phyloP scores from a whole-genome alignment of 2,329 filamentous ascomycete species.

The Calonectria montana region DNA sequence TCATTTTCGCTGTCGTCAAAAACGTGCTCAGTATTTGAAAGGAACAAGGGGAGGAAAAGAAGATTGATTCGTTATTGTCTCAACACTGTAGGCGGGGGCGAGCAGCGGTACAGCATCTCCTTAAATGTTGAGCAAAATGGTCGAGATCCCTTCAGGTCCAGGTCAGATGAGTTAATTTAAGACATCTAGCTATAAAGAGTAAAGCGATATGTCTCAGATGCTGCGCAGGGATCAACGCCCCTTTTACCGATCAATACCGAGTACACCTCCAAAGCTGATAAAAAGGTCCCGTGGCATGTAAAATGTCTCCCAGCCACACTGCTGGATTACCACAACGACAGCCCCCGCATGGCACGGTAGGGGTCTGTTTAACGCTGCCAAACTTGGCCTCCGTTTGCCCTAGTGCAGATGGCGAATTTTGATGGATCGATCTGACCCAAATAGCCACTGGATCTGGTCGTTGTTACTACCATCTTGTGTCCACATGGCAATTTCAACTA shows the following conservation, averaged over 20 bases:
- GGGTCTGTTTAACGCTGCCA: no score
- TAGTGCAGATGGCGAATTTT: no score
- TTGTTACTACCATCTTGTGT: background rate
- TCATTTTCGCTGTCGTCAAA: background rate
- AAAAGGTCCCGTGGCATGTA: background rate
- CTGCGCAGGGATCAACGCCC: background rate
- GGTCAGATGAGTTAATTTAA: background rate
- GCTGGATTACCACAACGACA: no score
- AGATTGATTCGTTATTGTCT: background rate
- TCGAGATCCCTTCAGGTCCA: background rate
- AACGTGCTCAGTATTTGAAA: background rate
- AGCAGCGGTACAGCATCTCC: background rate
- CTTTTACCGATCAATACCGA: background rate
- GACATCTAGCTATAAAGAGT: background rate
- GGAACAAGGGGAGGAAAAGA: background rate
- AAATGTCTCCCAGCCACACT: background rate
- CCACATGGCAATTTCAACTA: background rate
- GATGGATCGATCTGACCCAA: no score
- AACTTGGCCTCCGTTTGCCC: no score
- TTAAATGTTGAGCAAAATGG: background rate
- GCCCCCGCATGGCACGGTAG: no score
- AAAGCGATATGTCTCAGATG: background rate
- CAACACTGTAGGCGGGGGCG: no score
- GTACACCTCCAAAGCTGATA: background rate
- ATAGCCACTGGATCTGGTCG: background rate